phyloP scores from a whole-genome alignment of 768 basidiomycete species.

The Lentinus brumalis region DNA sequence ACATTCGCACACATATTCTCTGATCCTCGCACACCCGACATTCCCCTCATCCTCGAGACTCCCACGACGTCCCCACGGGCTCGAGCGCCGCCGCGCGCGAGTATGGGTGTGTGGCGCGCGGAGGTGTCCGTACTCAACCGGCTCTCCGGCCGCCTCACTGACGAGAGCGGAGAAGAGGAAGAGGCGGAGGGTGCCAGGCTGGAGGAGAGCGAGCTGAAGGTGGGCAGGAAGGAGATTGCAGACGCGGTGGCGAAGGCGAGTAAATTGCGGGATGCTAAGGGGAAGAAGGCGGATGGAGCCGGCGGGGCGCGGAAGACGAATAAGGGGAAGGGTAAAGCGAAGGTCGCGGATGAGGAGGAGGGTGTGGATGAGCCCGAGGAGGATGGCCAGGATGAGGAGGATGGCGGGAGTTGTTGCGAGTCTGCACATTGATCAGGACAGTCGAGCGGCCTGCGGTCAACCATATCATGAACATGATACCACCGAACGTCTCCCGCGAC shows the following conservation, averaged over 20 bases:
- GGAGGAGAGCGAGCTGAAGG: constrained; percentile 6
- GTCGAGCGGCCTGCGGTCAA: neutral
- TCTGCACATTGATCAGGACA: no score
- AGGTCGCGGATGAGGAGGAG: constrained; percentile 10
- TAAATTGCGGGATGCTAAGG: constrained; percentile 15
- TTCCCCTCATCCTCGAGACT: constrained; percentile 85
- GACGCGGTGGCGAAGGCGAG: constrained; percentile 18
- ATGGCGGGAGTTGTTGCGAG: constrained; percentile 3
- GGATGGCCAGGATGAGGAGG: constrained; percentile 19
- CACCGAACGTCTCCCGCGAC: no score
- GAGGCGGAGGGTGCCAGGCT: constrained; percentile 4
- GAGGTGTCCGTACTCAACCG: constrained; percentile 67
- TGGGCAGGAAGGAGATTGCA: constrained; percentile 20
- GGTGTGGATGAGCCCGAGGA: constrained; percentile 21
- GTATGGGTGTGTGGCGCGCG: constrained; percentile 66
- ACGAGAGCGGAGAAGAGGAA: neutral
- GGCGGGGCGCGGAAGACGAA: constrained; percentile 2
- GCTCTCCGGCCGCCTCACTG: constrained; percentile 32
- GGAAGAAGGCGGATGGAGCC: constrained; percentile 14
- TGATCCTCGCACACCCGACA: constrained; percentile 64
- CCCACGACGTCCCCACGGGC: constrained; percentile 51
- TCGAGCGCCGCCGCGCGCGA: constrained; percentile 1
- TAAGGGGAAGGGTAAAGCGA: constrained; percentile 16
- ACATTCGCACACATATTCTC: constrained; percentile 68
- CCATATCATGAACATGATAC: no score